These are phyloP conservation scores for Podospora anserina DNA, from an alignment of 495 filamentous ascomycete species.

Conservation along the genomic window DNA sequence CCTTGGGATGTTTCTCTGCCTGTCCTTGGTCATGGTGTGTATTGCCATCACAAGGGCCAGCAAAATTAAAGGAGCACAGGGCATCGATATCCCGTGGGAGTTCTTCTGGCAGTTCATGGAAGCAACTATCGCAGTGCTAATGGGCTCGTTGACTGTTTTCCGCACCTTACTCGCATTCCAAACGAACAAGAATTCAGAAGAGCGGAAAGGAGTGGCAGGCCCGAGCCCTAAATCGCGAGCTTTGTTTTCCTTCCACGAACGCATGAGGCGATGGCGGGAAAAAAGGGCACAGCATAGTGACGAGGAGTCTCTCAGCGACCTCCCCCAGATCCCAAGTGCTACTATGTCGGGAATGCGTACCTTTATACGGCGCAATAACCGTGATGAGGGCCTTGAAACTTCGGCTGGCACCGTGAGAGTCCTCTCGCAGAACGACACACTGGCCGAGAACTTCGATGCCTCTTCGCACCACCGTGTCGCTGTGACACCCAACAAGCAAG, in stretches of 20 bases:
- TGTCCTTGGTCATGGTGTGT: constrained; percentile 22
- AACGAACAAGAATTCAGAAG: constrained; percentile 3
- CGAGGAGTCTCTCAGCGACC: constrained; percentile 2
- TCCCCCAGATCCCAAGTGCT: background rate
- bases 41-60: constrained; percentile 15
- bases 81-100: constrained; percentile 20
- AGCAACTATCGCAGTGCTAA: constrained; percentile 19
- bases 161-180: constrained; percentile 18
- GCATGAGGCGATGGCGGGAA: background rate
- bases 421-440: constrained; percentile 1
- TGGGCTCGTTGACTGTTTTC: constrained; percentile 23
- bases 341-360: constrained; percentile 4
- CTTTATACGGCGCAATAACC: background rate
- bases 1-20: constrained; percentile 18
- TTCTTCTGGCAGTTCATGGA: constrained; percentile 25
- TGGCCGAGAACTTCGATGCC: constrained; percentile 4
- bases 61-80: constrained; percentile 13
- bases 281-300: background rate
- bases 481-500: constrained; percentile 1
- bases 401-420: background rate
- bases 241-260: background rate
- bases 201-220: constrained; percentile 4
- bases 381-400: background rate
- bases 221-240: constrained; percentile 1
- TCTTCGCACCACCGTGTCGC: constrained; percentile 2